These are phyloP conservation scores for Entophlyctis luteolus DNA, from an alignment of 192 early-diverging fungal genomes.

Conservation along the genomic window DNA sequence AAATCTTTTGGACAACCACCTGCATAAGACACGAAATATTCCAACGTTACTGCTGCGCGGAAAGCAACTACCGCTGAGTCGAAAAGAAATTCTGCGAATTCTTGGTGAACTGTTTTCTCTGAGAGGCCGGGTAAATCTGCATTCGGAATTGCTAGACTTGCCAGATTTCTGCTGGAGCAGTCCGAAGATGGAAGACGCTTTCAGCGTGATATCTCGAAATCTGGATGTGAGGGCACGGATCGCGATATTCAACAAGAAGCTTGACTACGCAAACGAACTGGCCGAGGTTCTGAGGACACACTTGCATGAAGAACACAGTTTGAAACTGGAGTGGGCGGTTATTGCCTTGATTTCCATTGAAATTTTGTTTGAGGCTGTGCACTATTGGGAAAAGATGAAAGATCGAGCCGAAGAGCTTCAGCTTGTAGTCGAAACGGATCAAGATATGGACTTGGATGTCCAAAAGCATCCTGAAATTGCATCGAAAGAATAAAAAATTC, in stretches of 20 bases:
- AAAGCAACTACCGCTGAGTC: slow-evolving; percentile 43
- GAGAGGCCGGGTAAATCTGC: slow-evolving; percentile 51
- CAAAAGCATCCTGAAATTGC: no score
- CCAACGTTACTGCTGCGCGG: slow-evolving; percentile 48
- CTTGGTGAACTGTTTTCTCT: slow-evolving; percentile 53
- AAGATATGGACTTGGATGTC: no score
- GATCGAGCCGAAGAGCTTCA: slow-evolving; percentile 21
- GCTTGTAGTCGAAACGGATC: no score
- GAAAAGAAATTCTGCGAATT: slow-evolving; percentile 42
- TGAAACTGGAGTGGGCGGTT: slow-evolving; percentile 44
- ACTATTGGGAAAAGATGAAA: slow-evolving; percentile 32
- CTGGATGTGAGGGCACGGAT: slow-evolving; percentile 58
- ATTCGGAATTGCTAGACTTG: slow-evolving; percentile 56
- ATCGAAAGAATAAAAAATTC: no score
- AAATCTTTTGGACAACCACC: slow-evolving; percentile 49
- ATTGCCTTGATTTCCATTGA: slow-evolving; percentile 47
- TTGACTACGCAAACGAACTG: slow-evolving; percentile 65
- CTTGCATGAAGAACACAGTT: slow-evolving; percentile 51
- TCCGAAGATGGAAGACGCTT: slow-evolving; percentile 49
- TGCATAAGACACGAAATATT: slow-evolving; percentile 45
- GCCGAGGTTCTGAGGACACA: slow-evolving; percentile 53
- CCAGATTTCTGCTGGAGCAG: slow-evolving; percentile 62
- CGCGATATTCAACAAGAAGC: slow-evolving; percentile 59
- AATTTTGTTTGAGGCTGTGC: slow-evolving; percentile 37
- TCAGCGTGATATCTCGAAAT: slow-evolving; percentile 44